These are phyloP conservation scores for Pugionium cornutum DNA, from an alignment of 345 rosid species.

Conservation along the genomic window DNA sequence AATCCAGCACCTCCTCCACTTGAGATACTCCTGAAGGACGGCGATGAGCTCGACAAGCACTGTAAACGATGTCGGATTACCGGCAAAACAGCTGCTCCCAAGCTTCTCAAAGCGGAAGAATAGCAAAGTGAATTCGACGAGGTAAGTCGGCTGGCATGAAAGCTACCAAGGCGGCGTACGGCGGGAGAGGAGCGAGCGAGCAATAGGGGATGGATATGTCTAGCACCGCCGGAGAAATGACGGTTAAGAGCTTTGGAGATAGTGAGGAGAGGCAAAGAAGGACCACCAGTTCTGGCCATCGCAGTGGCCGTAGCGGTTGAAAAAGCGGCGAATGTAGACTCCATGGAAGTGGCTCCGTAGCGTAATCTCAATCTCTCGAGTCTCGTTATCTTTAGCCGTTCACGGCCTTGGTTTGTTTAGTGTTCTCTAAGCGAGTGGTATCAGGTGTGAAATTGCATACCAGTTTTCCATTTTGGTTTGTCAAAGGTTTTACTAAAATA, in stretches of 20 bases:
- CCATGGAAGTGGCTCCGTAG: constrained; percentile 44
- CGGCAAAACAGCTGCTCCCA: constrained; percentile 39
- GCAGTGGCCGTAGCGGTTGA: constrained; percentile 39
- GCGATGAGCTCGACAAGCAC: constrained; percentile 55
- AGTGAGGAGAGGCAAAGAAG: constrained; percentile 47
- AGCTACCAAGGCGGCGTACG: constrained; percentile 27
- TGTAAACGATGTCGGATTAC: constrained; percentile 47
- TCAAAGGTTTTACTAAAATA: neutral
- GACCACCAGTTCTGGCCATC: constrained; percentile 33
- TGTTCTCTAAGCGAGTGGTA: constrained; percentile 23
- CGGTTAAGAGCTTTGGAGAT: constrained; percentile 57
- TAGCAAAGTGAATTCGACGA: constrained; percentile 21
- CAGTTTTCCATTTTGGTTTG: neutral
- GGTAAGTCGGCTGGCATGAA: constrained; percentile 14
- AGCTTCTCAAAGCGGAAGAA: constrained; percentile 29
- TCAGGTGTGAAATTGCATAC: constrained; percentile 2
- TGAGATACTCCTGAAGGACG: constrained; percentile 50
- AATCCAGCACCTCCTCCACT: constrained; percentile 49
- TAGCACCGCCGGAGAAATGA: constrained; percentile 38
- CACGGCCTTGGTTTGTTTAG: neutral
- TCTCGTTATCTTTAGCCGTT: constrained; percentile 24
- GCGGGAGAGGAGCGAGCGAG: constrained; percentile 40
- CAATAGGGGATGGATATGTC: constrained; percentile 33
- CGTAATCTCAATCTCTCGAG: constrained; percentile 6
- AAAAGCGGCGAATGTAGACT: constrained; percentile 41